These are phyloP conservation scores for Cladochytrium replicatum DNA, from an alignment of 192 early-diverging fungal genomes.

Conservation along the genomic window DNA sequence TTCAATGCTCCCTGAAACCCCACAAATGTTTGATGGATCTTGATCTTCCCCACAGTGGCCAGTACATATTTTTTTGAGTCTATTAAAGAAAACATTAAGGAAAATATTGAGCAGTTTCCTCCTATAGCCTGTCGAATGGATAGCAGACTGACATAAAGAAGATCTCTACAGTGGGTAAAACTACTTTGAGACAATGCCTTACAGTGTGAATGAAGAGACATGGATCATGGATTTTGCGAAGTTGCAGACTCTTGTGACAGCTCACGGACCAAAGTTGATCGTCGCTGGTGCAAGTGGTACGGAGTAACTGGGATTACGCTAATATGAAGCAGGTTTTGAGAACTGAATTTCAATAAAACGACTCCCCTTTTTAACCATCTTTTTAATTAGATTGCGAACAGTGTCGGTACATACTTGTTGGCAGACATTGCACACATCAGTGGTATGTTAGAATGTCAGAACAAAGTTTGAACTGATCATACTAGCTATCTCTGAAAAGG, in stretches of 20 bases:
- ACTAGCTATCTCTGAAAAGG: constrained; percentile 20
- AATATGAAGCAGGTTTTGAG: constrained; percentile 59
- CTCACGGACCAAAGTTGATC: constrained; percentile 80
- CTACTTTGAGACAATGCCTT: constrained; percentile 81
- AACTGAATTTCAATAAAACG: too few relatives aligned
- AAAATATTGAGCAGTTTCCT: constrained; percentile 3
- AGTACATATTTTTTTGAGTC: too few relatives aligned
- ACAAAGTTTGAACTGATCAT: background rate
- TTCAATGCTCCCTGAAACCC: constrained; percentile 75
- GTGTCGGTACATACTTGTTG: constrained; percentile 67
- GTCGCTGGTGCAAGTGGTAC: constrained; percentile 76
- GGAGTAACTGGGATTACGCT: constrained; percentile 68
- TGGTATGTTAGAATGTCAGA: constrained; percentile 25
- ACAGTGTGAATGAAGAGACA: constrained; percentile 66
- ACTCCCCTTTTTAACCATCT: too few relatives aligned
- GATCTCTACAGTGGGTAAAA: constrained; percentile 72
- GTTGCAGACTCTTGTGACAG: constrained; percentile 54
- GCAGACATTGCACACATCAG: constrained; percentile 84
- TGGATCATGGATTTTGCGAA: constrained; percentile 74
- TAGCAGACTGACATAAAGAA: constrained; percentile 79
- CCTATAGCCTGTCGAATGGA: constrained; percentile 66
- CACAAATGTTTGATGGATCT: constrained; percentile 83
- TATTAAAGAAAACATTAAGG: background rate
- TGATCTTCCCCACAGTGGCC: constrained; percentile 82
- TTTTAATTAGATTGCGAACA: constrained; percentile 71